Percentiles rank a stretch among this genome's conserved stretches.
Evolutionary conservation across 2,329 filamentous ascomycete genomes (phyloP).

Genomic region (Cryphonectria naterciae): DNA sequence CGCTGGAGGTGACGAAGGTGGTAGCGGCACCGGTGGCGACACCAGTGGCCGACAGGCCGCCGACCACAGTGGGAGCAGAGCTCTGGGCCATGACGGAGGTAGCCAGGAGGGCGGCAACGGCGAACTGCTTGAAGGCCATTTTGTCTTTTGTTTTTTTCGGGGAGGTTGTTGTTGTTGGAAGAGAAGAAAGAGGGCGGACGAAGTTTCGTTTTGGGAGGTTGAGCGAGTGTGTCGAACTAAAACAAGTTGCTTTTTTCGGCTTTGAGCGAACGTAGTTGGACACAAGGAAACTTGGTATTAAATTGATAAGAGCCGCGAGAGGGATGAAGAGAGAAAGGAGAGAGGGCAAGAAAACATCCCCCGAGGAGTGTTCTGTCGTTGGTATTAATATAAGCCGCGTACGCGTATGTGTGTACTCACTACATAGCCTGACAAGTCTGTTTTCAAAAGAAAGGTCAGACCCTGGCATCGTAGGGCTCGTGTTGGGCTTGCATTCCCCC

Average conservation of each 20-base stretch:
- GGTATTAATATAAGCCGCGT: slow-evolving; percentile 10
- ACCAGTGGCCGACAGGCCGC: not conserved
- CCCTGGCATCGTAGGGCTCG: slow-evolving; percentile 2
- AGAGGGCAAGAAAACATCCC: not conserved
- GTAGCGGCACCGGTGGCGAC: not conserved
- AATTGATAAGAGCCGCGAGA: not conserved
- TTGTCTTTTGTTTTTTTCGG: not conserved
- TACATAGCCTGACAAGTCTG: not conserved
- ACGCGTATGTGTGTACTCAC: not conserved
- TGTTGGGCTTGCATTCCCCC: not conserved
- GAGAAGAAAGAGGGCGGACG: not conserved
- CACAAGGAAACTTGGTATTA: slow-evolving; percentile 11
- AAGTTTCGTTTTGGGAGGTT: not conserved
- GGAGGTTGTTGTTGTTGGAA: not conserved
- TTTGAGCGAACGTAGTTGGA: not conserved
- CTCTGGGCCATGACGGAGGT: slow-evolving; percentile 13
- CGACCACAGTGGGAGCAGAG: not conserved
- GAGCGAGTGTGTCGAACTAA: slow-evolving; percentile 6
- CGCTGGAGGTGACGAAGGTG: slow-evolving; percentile 3
- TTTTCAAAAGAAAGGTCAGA: not conserved
- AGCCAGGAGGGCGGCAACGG: slow-evolving; percentile 19
- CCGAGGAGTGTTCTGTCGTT: not conserved
- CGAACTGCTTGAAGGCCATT: slow-evolving; percentile 19
- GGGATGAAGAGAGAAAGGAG: not conserved
- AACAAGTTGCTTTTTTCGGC: not conserved